Percentiles rank a stretch among this genome's conserved stretches.
Conservation (phyloP, 805 yeast species). For the Lipomyces sp. region DNA sequence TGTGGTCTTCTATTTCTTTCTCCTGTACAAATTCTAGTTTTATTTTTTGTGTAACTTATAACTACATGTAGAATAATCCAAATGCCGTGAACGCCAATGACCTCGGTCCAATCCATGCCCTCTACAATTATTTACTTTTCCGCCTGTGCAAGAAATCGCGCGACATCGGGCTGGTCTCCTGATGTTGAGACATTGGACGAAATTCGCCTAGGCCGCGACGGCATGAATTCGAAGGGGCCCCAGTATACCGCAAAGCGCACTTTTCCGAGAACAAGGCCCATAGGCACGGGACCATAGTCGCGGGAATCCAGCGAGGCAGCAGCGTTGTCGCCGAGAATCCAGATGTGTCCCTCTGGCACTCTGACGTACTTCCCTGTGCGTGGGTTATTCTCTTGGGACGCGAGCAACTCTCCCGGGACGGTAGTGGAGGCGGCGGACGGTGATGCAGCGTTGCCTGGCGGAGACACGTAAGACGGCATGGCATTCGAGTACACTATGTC, state of each 20-base stretch:
- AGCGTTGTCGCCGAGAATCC: conserved; percentile 96
- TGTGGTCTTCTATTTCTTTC: too few relatives aligned
- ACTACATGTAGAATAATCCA: background rate
- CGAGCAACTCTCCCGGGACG: background rate
- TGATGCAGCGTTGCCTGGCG: too few relatives aligned
- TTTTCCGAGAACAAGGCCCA: conserved; percentile 85
- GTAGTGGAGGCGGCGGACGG: background rate
- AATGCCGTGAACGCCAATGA: background rate
- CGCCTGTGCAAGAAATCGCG: too few relatives aligned
- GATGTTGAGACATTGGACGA: conserved; percentile 1
- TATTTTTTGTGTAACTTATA: background rate
- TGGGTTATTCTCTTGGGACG: conserved; percentile 34
- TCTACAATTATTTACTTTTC: too few relatives aligned
- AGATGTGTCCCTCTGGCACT: conserved; percentile 92
- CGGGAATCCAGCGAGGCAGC: conserved; percentile 86
- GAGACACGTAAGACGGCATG: conserved; percentile 7
- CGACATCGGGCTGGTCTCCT: too few relatives aligned
- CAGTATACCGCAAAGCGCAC: conserved; percentile 39
- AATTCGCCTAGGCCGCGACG: conserved; percentile 15
- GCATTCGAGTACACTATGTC: conserved; percentile 51
- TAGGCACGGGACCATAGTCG: conserved; percentile 82
- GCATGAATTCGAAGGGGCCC: conserved; percentile 13
- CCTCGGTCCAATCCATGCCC: too few relatives aligned
- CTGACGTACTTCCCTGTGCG: conserved; percentile 50
- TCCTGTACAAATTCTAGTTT: background rate